Conservation (phyloP, 2,329 filamentous ascomycete species). For the Cytospora piceae region DNA sequence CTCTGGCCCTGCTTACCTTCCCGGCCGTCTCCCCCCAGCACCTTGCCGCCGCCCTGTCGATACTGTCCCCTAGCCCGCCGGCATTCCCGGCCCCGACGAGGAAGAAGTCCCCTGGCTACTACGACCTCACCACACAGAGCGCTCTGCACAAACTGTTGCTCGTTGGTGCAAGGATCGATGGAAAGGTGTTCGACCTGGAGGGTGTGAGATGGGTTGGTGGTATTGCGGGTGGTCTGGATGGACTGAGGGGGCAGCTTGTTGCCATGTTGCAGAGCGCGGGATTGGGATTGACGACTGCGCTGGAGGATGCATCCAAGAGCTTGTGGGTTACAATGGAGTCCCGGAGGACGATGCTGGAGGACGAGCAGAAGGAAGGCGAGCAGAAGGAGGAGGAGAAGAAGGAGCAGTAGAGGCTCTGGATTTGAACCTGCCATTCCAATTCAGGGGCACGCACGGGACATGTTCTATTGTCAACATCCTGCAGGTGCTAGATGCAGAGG, state of each 20-base stretch:
- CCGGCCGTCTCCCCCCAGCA: conserved; percentile 83
- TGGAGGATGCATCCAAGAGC: conserved; percentile 80
- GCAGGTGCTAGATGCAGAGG: not conserved
- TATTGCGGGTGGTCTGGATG: conserved; percentile 80
- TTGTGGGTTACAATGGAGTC: conserved; percentile 89
- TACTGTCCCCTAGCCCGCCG: conserved; percentile 73
- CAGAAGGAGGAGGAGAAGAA: conserved; percentile 36
- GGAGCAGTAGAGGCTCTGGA: too few species aligned
- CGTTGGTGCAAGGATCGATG: conserved; percentile 85
- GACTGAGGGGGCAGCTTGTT: conserved; percentile 80
- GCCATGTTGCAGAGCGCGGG: conserved; percentile 79
- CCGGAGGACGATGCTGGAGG: conserved; percentile 78
- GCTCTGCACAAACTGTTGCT: conserved; percentile 87
- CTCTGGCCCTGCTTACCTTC: conserved; percentile 78
- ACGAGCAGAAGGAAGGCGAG: conserved; percentile 54
- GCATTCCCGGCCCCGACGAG: conserved; percentile 79
- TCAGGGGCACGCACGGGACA: too few species aligned
- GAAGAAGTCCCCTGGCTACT: conserved; percentile 76
- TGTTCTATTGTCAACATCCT: not conserved
- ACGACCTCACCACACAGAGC: conserved; percentile 77
- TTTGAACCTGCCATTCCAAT: not conserved
- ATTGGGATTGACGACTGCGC: conserved; percentile 72
- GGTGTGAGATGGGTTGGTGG: conserved; percentile 69
- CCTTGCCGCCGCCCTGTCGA: conserved; percentile 76
- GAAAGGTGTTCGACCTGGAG: conserved; percentile 77